Conservation (phyloP, 192 early-diverging fungal species). For the Diversispora epigaea region DNA sequence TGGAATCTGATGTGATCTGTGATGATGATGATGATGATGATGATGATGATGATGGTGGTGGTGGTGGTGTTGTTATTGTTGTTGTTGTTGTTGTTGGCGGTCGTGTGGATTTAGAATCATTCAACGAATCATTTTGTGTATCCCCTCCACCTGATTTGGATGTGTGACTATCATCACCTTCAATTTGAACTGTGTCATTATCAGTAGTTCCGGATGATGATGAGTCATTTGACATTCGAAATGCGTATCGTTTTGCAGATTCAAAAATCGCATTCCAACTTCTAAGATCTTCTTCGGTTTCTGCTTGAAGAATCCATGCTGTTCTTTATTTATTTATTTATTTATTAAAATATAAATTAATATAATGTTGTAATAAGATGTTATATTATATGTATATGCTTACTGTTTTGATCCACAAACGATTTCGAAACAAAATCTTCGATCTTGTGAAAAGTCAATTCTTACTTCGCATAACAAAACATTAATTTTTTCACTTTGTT, state of each 20-base stretch:
- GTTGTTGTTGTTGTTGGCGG: not conserved
- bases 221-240: conserved; percentile 35
- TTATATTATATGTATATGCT: conserved; percentile 15
- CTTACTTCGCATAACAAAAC: conserved; percentile 58
- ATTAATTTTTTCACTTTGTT: conserved; percentile 53
- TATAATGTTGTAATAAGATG: too few species aligned
- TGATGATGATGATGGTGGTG: not conserved
- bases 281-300: conserved; percentile 67
- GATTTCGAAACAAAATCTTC: conserved; percentile 73
- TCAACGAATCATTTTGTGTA: not conserved
- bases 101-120: not conserved
- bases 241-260: conserved; percentile 50
- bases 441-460: conserved; percentile 55
- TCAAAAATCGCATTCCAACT: conserved; percentile 68
- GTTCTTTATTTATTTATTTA: conserved; percentile 15
- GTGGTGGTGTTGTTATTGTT: not conserved
- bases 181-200: conserved; percentile 31
- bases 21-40: not conserved
- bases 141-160: not conserved
- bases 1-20: not conserved
- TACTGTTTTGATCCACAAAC: conserved; percentile 60
- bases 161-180: conserved; percentile 10
- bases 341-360: not conserved
- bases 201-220: conserved; percentile 37
- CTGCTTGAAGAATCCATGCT: conserved; percentile 58